Percentiles rank a stretch among this genome's conserved stretches.
These are phyloP conservation scores for Cutaneotrichosporon spelunceum DNA, from an alignment of 1,284 basidiomycete genomes.

Conservation along the genomic window DNA sequence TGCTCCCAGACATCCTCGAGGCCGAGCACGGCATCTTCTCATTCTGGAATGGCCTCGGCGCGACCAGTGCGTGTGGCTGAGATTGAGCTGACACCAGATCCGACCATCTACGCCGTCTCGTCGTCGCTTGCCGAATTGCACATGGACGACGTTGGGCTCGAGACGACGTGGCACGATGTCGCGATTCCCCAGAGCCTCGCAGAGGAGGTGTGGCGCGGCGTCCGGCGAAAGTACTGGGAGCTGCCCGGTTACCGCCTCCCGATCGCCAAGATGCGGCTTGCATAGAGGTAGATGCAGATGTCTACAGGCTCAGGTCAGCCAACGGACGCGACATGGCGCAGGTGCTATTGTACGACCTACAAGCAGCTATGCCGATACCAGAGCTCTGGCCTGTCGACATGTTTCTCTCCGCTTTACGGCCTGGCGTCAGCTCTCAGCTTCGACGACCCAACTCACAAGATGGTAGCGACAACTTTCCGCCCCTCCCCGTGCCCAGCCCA, in stretches of 20 bases:
- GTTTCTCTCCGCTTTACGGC: no score
- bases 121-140: conserved; percentile 82
- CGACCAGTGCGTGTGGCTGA: conserved; percentile 65
- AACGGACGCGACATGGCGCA: background rate
- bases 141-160: conserved; percentile 68
- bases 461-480: conserved; percentile 46
- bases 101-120: conserved; percentile 87
- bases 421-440: background rate
- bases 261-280: conserved; percentile 40
- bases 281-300: conserved; percentile 4
- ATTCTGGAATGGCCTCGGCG: conserved; percentile 96
- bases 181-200: conserved; percentile 46
- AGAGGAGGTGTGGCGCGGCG: conserved; percentile 52
- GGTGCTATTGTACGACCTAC: no score
- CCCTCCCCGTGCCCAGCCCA: conserved; percentile 44
- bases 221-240: conserved; percentile 51
- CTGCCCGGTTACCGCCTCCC: conserved; percentile 50
- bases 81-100: conserved; percentile 56
- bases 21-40: conserved; percentile 77
- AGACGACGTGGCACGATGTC: conserved; percentile 50
- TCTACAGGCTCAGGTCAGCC: background rate
- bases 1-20: conserved; percentile 74
- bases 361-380: no score
- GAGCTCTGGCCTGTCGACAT: no score
- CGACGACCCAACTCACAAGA: conserved; percentile 27